Evolutionary conservation across 331 rosid species (phyloP).

Genomic region (Saraca asoca): DNA sequence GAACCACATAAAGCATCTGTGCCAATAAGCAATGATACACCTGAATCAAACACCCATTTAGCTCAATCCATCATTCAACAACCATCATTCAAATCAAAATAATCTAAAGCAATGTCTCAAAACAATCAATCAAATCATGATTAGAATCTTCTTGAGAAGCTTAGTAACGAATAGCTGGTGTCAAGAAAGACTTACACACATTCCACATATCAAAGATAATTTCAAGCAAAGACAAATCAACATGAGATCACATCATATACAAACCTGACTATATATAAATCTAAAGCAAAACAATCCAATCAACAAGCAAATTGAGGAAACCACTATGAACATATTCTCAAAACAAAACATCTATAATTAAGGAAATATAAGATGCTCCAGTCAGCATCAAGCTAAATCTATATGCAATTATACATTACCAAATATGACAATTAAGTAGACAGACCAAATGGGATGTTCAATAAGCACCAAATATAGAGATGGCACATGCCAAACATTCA

Average conservation of each 20-base stretch:
- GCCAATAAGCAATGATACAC: slow-evolving; percentile 82
- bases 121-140: slow-evolving; percentile 24
- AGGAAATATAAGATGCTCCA: background rate
- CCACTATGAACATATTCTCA: background rate
- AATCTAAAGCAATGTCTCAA: slow-evolving; percentile 11
- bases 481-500: too few species aligned
- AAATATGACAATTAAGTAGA: too few species aligned
- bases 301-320: background rate
- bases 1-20: slow-evolving; percentile 96
- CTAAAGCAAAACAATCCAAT: background rate
- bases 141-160: slow-evolving; percentile 20
- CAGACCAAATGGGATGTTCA: too few species aligned
- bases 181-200: slow-evolving; percentile 11
- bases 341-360: background rate
- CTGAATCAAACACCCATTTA: slow-evolving; percentile 89
- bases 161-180: slow-evolving; percentile 17
- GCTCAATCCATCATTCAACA: slow-evolving; percentile 78
- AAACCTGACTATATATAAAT: too few species aligned
- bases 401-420: background rate
- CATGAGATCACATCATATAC: background rate
- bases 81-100: slow-evolving; percentile 40
- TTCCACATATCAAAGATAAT: background rate
- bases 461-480: too few species aligned
- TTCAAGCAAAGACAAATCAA: background rate
- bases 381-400: background rate